Evolutionary conservation across 305 asterid genomes (phyloP), one percentile per base, ranked within the genome.

Genomic region (Caryopteris hybrid): DNA sequence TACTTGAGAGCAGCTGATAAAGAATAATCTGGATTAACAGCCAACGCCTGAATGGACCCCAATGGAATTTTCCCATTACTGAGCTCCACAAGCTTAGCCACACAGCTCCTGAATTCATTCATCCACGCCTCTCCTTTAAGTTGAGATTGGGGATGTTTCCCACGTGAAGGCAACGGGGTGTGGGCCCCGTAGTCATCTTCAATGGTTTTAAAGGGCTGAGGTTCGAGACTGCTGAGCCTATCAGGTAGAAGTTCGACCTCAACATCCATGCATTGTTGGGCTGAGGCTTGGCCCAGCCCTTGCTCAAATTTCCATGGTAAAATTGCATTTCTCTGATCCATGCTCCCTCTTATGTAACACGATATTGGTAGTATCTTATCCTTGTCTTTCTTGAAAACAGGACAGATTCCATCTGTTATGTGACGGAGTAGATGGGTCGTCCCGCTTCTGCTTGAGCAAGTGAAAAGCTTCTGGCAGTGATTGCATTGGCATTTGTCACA

Each of bases 361-460:
- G 78, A 70, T 48, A 55, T 9, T 21, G 82, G 68, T 22, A 75
- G 70, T 5, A 54, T 33, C 51, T 62, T 66, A 4, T 85, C 82
- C 68, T 70, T 84, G 14, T 80, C 87, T 46, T 79, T 82, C 71
- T 77, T 83, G 61, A 76, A 81, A 8, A 61, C 83, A 1, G 90
- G 92, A 57, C 97, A 91, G 50, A 78, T 82, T 4, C 92, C 92
- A 27, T 83, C 93, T 0, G 88, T 66, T 68, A 91, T 69, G 79
- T 88, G 96, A 33, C 95, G 95, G 67, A 88, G 94, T 17, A 91
- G 83, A 79, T 90, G 96, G 17, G 91, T 83, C 0, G 97, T 91
- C 75, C 97, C 97, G 7, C 86, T 81, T 61, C 80, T 84, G 76
- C 89, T 85, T 2, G 89, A 80, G 68, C 94, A 90, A 36, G 94